Evolutionary conservation across 441 rosid species (phyloP).

Genomic region (Metrosideros polymorpha): DNA sequence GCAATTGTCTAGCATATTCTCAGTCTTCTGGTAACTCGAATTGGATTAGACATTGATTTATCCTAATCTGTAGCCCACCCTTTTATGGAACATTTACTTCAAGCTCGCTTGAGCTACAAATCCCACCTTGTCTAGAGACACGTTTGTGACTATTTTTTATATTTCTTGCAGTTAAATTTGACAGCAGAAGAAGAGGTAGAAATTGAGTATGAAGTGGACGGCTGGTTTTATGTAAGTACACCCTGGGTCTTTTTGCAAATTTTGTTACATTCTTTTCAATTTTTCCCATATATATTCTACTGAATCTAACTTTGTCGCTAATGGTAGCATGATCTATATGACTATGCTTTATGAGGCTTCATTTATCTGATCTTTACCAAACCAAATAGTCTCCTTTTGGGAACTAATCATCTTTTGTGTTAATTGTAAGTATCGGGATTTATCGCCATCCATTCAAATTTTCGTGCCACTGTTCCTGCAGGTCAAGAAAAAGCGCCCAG

Average conservation of each 20-base stretch:
- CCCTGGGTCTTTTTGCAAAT: background rate
- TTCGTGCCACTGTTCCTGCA: constrained; percentile 11
- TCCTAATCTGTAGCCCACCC: background rate
- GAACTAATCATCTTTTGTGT: background rate
- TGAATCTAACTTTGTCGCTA: background rate
- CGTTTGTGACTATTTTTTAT: background rate
- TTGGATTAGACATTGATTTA: background rate
- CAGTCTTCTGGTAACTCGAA: background rate
- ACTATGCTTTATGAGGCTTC: background rate
- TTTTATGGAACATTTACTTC: background rate
- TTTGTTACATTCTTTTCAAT: background rate
- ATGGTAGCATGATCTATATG: background rate
- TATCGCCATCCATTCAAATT: background rate
- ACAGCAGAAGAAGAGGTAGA: constrained; percentile 91
- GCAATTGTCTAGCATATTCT: background rate
- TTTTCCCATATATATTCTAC: background rate
- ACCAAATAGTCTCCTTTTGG: background rate
- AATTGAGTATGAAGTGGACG: constrained; percentile 96
- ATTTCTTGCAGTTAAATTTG: constrained; percentile 73
- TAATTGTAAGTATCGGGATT: constrained; percentile 38
- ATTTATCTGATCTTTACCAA: background rate
- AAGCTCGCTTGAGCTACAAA: background rate
- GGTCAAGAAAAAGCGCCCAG: constrained; percentile 98
- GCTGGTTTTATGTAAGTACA: constrained; percentile 90
- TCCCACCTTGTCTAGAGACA: background rate